Conservation (phyloP, 2,329 filamentous ascomycete genomes). For the Ceratocystis alfenasii region DNA sequence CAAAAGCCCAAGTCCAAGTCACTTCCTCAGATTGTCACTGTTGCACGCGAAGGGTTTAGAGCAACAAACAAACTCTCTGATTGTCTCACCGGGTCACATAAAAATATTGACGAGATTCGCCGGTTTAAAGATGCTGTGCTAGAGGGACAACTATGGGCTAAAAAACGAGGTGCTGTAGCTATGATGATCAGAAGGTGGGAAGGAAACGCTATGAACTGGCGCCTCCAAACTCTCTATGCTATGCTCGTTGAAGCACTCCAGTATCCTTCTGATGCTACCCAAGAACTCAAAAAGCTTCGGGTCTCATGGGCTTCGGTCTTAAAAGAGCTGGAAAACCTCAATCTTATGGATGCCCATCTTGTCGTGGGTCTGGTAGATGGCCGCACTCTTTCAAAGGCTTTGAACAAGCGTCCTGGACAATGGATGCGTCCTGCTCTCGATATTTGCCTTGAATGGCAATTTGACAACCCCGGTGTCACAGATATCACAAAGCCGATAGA, state of each 20-base stretch:
- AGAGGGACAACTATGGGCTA: slow-evolving; percentile 34
- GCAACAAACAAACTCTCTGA: slow-evolving; percentile 63
- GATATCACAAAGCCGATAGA: slow-evolving; percentile 49
- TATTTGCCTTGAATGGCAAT: slow-evolving; percentile 75
- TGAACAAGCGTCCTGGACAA: slow-evolving; percentile 60
- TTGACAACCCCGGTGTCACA: slow-evolving; percentile 58
- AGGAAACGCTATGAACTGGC: slow-evolving; percentile 50
- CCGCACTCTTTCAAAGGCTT: slow-evolving; percentile 53
- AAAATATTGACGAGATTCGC: slow-evolving; percentile 52
- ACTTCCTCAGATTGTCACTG: slow-evolving; percentile 41
- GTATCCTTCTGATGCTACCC: slow-evolving; percentile 26
- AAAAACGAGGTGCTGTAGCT: slow-evolving; percentile 52
- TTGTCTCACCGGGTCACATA: slow-evolving; percentile 52
- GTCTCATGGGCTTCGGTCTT: slow-evolving; percentile 27
- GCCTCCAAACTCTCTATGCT: slow-evolving; percentile 55
- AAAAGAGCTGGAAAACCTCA: slow-evolving; percentile 42
- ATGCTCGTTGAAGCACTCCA: slow-evolving; percentile 50
- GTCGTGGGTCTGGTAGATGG: slow-evolving; percentile 62
- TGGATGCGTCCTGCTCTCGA: slow-evolving; percentile 78
- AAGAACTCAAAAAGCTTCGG: slow-evolving; percentile 27
- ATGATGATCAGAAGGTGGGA: slow-evolving; percentile 68
- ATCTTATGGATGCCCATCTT: slow-evolving; percentile 45
- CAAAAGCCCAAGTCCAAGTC: slow-evolving; percentile 40
- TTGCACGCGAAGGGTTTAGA: slow-evolving; percentile 66
- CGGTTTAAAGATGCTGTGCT: slow-evolving; percentile 45